Evolutionary conservation across 208 protist genomes (phyloP).

Genomic region (Trypanosoma melophagium): DNA sequence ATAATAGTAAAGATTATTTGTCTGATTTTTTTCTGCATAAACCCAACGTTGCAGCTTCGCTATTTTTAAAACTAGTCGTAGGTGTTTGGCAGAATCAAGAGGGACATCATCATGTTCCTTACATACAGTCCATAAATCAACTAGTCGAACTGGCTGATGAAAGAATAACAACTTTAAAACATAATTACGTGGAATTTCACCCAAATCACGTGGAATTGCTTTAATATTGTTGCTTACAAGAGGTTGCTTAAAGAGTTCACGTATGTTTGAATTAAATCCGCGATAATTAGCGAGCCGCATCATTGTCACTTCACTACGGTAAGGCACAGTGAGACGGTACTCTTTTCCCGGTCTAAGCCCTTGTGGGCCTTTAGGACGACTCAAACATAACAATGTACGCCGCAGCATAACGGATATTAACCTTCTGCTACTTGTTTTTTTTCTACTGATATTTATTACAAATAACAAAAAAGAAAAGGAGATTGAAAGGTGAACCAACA

Average conservation of each 20-base stretch:
- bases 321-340: conserved; percentile 79
- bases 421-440: background rate
- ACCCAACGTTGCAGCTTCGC: conserved; percentile 86
- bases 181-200: conserved; percentile 87
- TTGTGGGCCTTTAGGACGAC: conserved; percentile 76
- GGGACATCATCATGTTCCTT: conserved; percentile 88
- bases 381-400: conserved; percentile 36
- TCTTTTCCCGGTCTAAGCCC: conserved; percentile 75
- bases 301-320: conserved; percentile 86
- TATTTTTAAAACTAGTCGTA: conserved; percentile 84
- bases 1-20: conserved; percentile 88
- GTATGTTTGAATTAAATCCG: conserved; percentile 81
- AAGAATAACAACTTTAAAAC: conserved; percentile 84
- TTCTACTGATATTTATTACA: no score
- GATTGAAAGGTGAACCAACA: no score
- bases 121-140: conserved; percentile 82
- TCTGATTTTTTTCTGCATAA: conserved; percentile 91
- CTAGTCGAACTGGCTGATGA: conserved; percentile 82
- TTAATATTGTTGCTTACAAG: conserved; percentile 80
- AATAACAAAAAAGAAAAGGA: no score
- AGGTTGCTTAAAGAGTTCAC: conserved; percentile 87
- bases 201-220: conserved; percentile 84
- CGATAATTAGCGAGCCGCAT: conserved; percentile 45
- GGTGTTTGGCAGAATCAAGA: conserved; percentile 84
- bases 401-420: conserved; percentile 49